Conservation (phyloP, 257 asterid species). For the Perilla frutescens region DNA sequence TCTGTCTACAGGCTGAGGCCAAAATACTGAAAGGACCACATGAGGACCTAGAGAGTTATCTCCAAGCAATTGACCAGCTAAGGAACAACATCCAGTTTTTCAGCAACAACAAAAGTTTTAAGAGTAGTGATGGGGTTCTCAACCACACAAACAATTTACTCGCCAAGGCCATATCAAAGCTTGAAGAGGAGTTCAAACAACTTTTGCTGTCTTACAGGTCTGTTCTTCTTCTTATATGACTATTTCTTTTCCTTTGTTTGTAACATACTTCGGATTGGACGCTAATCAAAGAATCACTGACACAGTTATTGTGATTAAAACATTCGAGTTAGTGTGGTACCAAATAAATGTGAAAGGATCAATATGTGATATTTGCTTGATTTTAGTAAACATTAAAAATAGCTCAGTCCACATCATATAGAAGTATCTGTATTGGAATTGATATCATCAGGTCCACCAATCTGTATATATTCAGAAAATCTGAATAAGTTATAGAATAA, state of each 20-base stretch:
- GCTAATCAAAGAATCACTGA: not conserved
- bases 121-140: constrained; percentile 97
- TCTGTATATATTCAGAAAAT: not conserved
- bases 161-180: constrained; percentile 92
- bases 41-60: constrained; percentile 96
- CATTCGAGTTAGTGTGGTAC: constrained; percentile 4
- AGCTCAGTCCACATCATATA: not conserved
- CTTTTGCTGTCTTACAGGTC: constrained; percentile 86
- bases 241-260: constrained; percentile 14
- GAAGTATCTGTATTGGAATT: not conserved
- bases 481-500: not conserved
- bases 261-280: constrained; percentile 17
- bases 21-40: constrained; percentile 98
- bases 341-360: not conserved
- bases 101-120: constrained; percentile 90
- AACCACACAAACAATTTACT: constrained; percentile 83
- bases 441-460: not conserved
- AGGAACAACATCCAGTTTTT: constrained; percentile 82
- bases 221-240: constrained; percentile 25
- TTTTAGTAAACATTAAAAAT: not conserved
- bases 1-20: constrained; percentile 75
- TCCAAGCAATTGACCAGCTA: constrained; percentile 91
- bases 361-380: constrained; percentile 2
- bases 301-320: not conserved
- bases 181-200: constrained; percentile 94